Base-by-base conservation (phyloP, 495 filamentous ascomycete species). In the Letharia lupina region DNA sequence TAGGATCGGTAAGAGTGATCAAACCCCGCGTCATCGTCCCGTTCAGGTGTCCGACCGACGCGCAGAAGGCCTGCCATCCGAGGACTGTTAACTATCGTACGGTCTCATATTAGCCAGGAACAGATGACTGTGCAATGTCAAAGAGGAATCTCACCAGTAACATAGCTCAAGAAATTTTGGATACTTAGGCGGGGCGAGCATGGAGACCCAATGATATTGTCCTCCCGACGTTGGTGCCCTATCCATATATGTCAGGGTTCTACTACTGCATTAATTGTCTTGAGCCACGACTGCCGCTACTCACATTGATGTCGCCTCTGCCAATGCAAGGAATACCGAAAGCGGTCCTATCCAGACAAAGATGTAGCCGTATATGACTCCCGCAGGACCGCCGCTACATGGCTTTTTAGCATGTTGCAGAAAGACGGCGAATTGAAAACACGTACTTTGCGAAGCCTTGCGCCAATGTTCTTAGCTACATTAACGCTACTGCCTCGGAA, bases 331-430 rank as follows among this genome's bases (percentile, higher is more conserved):
- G 50, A 54, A 54, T 31, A 54, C 50, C 5, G 50, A 54, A 12
- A 54, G 50, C 11, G 75, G 77, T 8, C 80, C 80, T 20, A 77
- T 64, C 80, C 81, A 83, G 42, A 72, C 75, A 65, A 81, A 77
- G 7, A 84, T 64, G 64, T 77, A 84, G 31, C 75, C 76, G 72
- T 80, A 83, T 4, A 84, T 70, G 2, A 81, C 73, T 18, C 78
- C 81, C 0, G 75, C 79, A 3, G 81, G 74, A 31, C 82, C 82
- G 11, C 78, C 81, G 69, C 70, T 71, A 16, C 10, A 28, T 28
- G 44, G 16, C 44, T 47, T 47, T 15, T 47, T 47, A 47, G 44
- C 3, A 47, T 20, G 5, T 47, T n/a, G 10, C 44, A n/a, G 44
- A 7, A 11, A 10, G 12, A 50, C 12, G n/a, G 1, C 5, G 20